Evolutionary conservation across 139 green algal genomes (phyloP).

Genomic region (Coccomyxa sp.): DNA sequence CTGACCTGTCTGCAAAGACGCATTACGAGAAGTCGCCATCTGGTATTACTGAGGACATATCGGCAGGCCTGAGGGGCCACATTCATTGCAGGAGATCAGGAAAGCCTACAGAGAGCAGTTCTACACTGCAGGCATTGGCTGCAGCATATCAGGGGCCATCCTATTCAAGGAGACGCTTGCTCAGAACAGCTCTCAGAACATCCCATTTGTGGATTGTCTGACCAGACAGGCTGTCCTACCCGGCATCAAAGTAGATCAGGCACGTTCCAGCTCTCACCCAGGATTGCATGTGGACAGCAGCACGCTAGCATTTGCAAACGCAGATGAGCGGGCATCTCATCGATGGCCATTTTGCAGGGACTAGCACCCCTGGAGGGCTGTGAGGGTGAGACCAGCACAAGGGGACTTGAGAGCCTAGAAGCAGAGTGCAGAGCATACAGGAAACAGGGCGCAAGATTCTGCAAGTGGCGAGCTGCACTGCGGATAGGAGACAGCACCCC

Average conservation of each 20-base stretch:
- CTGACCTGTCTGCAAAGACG: no score
- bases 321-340: neutral
- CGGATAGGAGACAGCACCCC: slow-evolving; percentile 50
- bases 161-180: slow-evolving; percentile 91
- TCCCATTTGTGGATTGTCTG: slow-evolving; percentile 69
- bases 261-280: neutral
- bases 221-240: slow-evolving; percentile 56
- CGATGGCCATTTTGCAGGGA: no score
- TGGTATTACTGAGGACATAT: neutral
- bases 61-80: neutral
- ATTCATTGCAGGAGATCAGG: slow-evolving; percentile 38
- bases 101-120: slow-evolving; percentile 67
- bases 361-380: slow-evolving; percentile 56
- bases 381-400: slow-evolving; percentile 81
- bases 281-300: neutral
- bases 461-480: slow-evolving; percentile 94
- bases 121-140: slow-evolving; percentile 60
- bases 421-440: slow-evolving; percentile 61
- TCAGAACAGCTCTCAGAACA: slow-evolving; percentile 55
- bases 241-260: slow-evolving; percentile 85
- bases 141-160: slow-evolving; percentile 74
- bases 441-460: slow-evolving; percentile 56
- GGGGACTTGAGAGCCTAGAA: slow-evolving; percentile 76
- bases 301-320: neutral
- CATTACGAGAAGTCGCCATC: neutral